Evolutionary conservation across 2,329 filamentous ascomycete species (phyloP), one percentile per base, ranked within the genome.

Genomic region (Aspergillus proliferans): DNA sequence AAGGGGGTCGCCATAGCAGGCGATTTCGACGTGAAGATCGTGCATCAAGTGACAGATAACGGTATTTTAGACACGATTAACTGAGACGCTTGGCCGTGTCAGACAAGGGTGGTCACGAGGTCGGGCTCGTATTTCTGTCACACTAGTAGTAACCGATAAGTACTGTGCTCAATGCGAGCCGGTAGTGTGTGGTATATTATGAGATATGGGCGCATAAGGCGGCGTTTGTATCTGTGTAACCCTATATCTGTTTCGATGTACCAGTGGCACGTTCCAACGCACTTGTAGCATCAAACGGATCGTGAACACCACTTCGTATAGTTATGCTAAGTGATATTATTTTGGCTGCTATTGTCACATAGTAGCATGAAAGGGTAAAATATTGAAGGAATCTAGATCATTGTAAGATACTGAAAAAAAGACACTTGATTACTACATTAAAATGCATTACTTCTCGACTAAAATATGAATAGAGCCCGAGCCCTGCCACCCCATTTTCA

Each of bases 1-100:
- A 47, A 19, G 7, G 46, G 39, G 26, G 40, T 46, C 12, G 30
- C 45, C 55, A 58, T 56, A 15, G 38, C 22, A 44, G 42, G 15
- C n/a, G 6, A 18, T 46, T 47, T 41, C n/a, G 9, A n/a, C 6
- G 14, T 2, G 21, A 18, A 10, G 43, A 6, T 34, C 19, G 9
- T 34, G 24, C 3, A 15, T 22, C 15, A 34, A 12, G 34, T n/a
- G 34, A 30, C 26, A 12, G 9, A 30, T 30, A 30, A 30, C 26
- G 26, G 26, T 30, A 30, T 30, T 30, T 30, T 30, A 30, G 26
- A 2, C 26, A 30, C 1, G 9, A 1, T 30, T 12, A 12, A 30
- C 2, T 30, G 9, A 12, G 26, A 12, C 1, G 12, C 26, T 30
- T 30, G 26, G 4, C 10, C 5, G 26, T 28, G 26, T 30, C 26